phyloP scores from a whole-genome alignment of 2,329 filamentous ascomycete genomes.

The Raffaelea albimanens region DNA sequence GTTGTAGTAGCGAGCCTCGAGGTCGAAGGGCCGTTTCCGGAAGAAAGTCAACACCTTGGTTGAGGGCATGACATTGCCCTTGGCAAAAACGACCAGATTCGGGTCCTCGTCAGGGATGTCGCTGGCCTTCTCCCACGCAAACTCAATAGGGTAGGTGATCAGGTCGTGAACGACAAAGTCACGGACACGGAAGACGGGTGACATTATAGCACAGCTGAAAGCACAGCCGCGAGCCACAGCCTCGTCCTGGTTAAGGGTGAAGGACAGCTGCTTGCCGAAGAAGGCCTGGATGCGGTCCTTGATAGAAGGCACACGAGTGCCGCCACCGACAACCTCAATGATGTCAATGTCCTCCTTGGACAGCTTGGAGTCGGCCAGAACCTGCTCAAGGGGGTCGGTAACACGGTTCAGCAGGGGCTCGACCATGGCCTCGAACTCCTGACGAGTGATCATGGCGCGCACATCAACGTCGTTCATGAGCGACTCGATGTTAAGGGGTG shows the following conservation, averaged over 20 bases:
- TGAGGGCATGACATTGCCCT: constrained; percentile 91
- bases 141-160: constrained; percentile 96
- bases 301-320: constrained; percentile 84
- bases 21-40: constrained; percentile 92
- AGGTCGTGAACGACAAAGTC: constrained; percentile 98
- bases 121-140: constrained; percentile 96
- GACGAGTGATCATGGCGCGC: constrained; percentile 76
- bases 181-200: constrained; percentile 94
- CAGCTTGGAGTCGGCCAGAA: constrained; percentile 86
- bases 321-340: constrained; percentile 89
- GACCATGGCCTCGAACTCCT: constrained; percentile 87
- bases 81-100: constrained; percentile 93
- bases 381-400: constrained; percentile 73
- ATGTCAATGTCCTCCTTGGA: constrained; percentile 85
- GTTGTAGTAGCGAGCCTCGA: constrained; percentile 89
- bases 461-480: constrained; percentile 98
- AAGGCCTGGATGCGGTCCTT: constrained; percentile 85
- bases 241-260: constrained; percentile 97
- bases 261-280: constrained; percentile 88
- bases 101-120: constrained; percentile 99
- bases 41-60: constrained; percentile 99
- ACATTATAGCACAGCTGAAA: constrained; percentile 95
- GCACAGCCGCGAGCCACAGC: constrained; percentile 91
- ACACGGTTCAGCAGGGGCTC: constrained; percentile 71
- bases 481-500: constrained; percentile 92